Conservation (phyloP, 768 basidiomycete species). For the Heimioporus sp. region DNA sequence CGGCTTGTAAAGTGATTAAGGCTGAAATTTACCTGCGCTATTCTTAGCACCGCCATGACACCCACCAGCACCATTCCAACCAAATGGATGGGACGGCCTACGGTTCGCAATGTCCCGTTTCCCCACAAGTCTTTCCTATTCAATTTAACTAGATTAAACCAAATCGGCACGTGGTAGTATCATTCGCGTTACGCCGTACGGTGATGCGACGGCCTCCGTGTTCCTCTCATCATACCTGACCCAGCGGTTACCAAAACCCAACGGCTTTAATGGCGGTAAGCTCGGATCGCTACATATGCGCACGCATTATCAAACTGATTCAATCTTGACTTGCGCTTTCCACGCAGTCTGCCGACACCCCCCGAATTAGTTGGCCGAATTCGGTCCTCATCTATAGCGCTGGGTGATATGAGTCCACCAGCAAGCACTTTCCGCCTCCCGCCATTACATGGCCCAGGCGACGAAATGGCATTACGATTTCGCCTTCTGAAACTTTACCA, state of each 20-base stretch:
- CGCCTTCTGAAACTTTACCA: conserved; percentile 31
- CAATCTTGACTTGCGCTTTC: too few species aligned
- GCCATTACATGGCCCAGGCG: conserved; percentile 30
- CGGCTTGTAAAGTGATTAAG: neutral
- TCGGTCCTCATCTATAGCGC: conserved; percentile 41
- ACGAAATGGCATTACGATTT: conserved; percentile 39
- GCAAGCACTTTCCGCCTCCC: conserved; percentile 19
- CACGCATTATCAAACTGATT: too few species aligned
- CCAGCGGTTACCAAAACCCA: conserved; percentile 17
- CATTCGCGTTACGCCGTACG: conserved; percentile 23
- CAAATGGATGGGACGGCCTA: conserved; percentile 32
- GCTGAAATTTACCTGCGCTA: neutral
- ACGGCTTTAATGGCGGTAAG: conserved; percentile 24
- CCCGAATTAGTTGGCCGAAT: conserved; percentile 21
- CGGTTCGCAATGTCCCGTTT: conserved; percentile 43
- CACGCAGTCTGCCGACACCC: neutral
- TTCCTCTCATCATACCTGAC: conserved; percentile 44
- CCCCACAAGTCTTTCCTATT: conserved; percentile 35
- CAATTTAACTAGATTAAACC: conserved; percentile 29
- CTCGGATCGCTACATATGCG: conserved; percentile 15
- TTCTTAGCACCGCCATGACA: conserved; percentile 30
- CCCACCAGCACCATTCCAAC: conserved; percentile 22
- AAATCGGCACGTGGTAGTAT: conserved; percentile 41
- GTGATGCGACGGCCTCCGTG: conserved; percentile 44
- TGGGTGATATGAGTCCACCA: conserved; percentile 29